A percentile compares a stretch with the other conserved stretches of the same genome.
Conservation (phyloP, 2,329 filamentous ascomycete species). For the Hymenoscyphus scutula region DNA sequence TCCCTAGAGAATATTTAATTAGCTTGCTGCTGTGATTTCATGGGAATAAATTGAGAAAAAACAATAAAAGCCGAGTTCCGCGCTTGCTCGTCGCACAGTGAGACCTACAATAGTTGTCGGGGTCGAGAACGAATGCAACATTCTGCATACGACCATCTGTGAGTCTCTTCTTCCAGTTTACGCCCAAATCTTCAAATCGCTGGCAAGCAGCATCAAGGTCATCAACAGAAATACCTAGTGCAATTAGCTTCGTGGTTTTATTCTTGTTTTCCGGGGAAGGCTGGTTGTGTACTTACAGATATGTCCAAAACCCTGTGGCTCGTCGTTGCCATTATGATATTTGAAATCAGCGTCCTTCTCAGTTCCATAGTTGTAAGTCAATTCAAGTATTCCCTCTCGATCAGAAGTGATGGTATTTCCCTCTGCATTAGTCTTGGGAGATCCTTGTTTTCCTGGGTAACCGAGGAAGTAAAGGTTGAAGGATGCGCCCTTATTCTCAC, state of each 20-base stretch:
- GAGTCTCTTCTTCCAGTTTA: slow-evolving; percentile 92
- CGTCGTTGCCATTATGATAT: slow-evolving; percentile 89
- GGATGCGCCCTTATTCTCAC: slow-evolving; percentile 64
- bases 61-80: not conserved
- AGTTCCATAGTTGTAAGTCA: slow-evolving; percentile 82
- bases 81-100: not conserved
- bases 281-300: slow-evolving; percentile 63
- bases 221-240: slow-evolving; percentile 74
- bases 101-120: slow-evolving; percentile 71
- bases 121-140: slow-evolving; percentile 86
- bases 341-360: slow-evolving; percentile 81
- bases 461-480: slow-evolving; percentile 95
- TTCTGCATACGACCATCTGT: slow-evolving; percentile 93
- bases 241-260: slow-evolving; percentile 16
- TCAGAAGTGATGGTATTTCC: slow-evolving; percentile 58
- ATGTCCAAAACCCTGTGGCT: slow-evolving; percentile 93
- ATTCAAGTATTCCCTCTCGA: slow-evolving; percentile 81
- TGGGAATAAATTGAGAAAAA: not conserved
- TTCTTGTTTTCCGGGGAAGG: no score
- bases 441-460: slow-evolving; percentile 61
- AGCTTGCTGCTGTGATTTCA: not conserved
- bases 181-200: slow-evolving; percentile 76
- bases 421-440: slow-evolving; percentile 52
- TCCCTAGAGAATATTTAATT: slow-evolving; percentile 38
- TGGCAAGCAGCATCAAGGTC: slow-evolving; percentile 84